phyloP scores from a whole-genome alignment of 306 rosid species.

The Cajanus cajan region DNA sequence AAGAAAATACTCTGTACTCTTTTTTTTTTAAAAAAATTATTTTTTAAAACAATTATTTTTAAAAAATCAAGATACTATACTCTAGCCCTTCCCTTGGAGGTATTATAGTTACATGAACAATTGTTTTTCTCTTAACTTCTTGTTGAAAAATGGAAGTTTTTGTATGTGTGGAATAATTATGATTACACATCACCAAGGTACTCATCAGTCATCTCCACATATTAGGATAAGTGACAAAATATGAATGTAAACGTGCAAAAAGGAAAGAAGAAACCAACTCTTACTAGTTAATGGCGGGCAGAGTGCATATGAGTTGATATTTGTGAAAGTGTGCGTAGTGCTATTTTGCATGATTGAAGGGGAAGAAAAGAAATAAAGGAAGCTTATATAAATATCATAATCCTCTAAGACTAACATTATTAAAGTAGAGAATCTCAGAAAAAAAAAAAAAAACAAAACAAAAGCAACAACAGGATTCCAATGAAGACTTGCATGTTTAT shows the following conservation, averaged over 20 bases:
- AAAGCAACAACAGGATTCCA: slow-evolving; percentile 27
- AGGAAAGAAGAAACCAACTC: neutral
- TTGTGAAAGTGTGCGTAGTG: neutral
- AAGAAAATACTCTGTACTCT: neutral
- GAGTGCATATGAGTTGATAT: neutral
- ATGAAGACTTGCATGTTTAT: slow-evolving; percentile 32
- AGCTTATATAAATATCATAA: neutral
- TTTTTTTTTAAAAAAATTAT: neutral
- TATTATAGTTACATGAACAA: neutral
- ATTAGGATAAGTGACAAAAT: neutral
- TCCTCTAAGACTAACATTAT: slow-evolving; percentile 20
- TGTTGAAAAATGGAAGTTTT: neutral
- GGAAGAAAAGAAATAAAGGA: neutral
- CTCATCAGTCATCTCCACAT: neutral
- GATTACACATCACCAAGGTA: neutral
- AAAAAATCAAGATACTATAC: neutral
- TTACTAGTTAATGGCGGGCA: neutral
- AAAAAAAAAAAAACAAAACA: neutral
- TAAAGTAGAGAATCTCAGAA: slow-evolving; percentile 29
- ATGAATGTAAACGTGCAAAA: neutral
- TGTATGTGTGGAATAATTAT: neutral
- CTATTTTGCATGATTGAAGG: slow-evolving; percentile 18
- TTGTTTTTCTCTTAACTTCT: neutral
- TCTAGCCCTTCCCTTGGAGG: too few species aligned
- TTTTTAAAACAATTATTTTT: neutral